These are phyloP conservation scores for Candida chilensis DNA, from an alignment of 805 yeast species.

Conservation along the genomic window DNA sequence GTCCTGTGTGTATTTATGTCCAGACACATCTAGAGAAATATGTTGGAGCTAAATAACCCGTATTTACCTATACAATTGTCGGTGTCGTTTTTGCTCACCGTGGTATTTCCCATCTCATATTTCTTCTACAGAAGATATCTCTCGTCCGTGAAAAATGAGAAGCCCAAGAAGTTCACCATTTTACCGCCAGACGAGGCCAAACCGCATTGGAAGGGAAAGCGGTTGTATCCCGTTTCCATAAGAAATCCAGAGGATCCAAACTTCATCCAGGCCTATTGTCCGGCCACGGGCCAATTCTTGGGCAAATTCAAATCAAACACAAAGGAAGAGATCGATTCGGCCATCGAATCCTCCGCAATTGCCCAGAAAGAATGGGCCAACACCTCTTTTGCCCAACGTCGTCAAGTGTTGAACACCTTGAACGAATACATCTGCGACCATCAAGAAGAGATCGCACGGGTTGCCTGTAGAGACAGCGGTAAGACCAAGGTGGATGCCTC, in stretches of 20 bases:
- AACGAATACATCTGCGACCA: conserved; percentile 64
- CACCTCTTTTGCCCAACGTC: conserved; percentile 56
- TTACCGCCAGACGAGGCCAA: conserved; percentile 69
- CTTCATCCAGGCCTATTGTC: conserved; percentile 79
- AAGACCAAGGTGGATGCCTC: conserved; percentile 94
- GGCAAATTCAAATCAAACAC: conserved; percentile 63
- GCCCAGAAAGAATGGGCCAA: conserved; percentile 47
- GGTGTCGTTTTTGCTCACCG: conserved; percentile 10
- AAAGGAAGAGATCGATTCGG: conserved; percentile 61
- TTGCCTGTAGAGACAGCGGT: conserved; percentile 95
- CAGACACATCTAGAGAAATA: too few species aligned
- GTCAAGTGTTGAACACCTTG: conserved; percentile 63
- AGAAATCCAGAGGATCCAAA: conserved; percentile 53
- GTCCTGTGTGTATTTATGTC: too few species aligned
- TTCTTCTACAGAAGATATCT: conserved; percentile 1
- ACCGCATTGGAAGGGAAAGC: conserved; percentile 88
- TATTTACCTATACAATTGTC: conserved; percentile 7
- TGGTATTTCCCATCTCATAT: conserved; percentile 4
- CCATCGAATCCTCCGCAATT: conserved; percentile 38
- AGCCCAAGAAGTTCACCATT: conserved; percentile 37
- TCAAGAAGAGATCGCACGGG: conserved; percentile 81
- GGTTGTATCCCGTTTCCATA: conserved; percentile 58
- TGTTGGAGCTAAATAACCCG: too few species aligned
- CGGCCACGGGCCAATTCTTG: conserved; percentile 88
- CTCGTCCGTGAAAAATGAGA: conserved; percentile 13